Evolutionary conservation across 495 filamentous ascomycete species (phyloP).

Genomic region (Pyronema domesticum): DNA sequence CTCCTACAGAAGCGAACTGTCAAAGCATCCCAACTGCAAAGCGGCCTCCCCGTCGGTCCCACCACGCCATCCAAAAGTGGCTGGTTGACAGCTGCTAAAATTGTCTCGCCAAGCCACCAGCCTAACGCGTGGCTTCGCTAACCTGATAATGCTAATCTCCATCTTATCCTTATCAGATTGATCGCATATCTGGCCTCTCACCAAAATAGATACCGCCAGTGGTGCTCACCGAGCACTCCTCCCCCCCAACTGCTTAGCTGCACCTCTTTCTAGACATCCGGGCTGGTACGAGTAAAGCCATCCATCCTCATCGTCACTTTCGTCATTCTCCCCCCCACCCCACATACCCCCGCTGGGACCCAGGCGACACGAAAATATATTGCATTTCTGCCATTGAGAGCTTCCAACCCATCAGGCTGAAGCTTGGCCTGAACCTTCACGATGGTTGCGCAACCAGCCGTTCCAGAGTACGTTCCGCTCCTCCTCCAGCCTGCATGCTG

Average conservation of each 20-base stretch:
- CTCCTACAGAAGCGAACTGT: too few species aligned
- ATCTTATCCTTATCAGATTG: not conserved
- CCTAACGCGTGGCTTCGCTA: too few species aligned
- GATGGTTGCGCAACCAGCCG: conserved; percentile 2
- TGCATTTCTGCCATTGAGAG: too few species aligned
- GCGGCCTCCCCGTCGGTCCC: too few species aligned
- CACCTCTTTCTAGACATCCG: not conserved
- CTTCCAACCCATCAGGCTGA: not conserved
- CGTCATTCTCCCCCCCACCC: not conserved
- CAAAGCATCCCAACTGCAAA: too few species aligned
- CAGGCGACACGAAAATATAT: too few species aligned
- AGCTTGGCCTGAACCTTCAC: not conserved
- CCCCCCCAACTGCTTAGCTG: too few species aligned
- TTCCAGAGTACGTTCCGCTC: conserved; percentile 1
- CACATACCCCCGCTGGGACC: not conserved
- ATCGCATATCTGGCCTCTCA: not conserved
- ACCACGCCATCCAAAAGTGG: too few species aligned
- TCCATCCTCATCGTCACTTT: not conserved
- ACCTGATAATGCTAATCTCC: too few species aligned
- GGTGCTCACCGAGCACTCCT: not conserved
- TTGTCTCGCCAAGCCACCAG: too few species aligned
- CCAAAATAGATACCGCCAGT: not conserved
- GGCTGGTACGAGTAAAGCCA: not conserved
- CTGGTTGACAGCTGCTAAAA: too few species aligned
- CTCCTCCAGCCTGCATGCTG: not conserved